These are phyloP conservation scores for Pyropia haitanensis DNA, from an alignment of 23 red algal genomes.

Conservation along the genomic window DNA sequence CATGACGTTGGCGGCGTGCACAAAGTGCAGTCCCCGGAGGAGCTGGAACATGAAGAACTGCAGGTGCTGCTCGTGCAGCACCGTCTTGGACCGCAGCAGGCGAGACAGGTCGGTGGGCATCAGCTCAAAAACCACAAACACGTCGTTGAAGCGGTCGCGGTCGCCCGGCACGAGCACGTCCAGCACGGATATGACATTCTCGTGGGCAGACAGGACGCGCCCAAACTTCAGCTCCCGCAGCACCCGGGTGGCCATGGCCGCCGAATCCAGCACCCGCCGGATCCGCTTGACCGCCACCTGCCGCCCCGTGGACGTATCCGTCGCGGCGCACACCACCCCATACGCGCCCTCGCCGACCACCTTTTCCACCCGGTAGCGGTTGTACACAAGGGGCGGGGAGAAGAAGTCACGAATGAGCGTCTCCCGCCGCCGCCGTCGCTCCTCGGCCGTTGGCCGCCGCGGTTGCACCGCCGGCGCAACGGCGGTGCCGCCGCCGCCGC, in stretches of 20 bases:
- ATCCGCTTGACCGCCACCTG: slow-evolving; percentile 89
- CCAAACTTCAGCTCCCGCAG: slow-evolving; percentile 92
- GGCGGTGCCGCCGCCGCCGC: too few relatives aligned
- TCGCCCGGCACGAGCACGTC: slow-evolving; percentile 83
- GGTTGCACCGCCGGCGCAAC: too few relatives aligned
- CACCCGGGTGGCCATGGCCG: slow-evolving; percentile 72
- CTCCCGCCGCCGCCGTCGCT: slow-evolving; percentile 44
- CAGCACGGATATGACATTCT: slow-evolving; percentile 70
- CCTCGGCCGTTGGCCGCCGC: slow-evolving; percentile 10
- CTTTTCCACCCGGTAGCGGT: slow-evolving; percentile 52
- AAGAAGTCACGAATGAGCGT: slow-evolving; percentile 52
- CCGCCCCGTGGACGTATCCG: slow-evolving; percentile 39
- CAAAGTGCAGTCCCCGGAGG: slow-evolving; percentile 72
- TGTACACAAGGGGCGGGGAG: slow-evolving; percentile 24
- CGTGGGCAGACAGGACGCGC: slow-evolving; percentile 70
- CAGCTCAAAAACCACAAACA: slow-evolving; percentile 90
- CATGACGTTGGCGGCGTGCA: slow-evolving; percentile 75
- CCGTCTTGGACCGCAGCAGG: slow-evolving; percentile 50
- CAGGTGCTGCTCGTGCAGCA: slow-evolving; percentile 29
- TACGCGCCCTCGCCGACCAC: slow-evolving; percentile 85
- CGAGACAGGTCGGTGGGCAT: slow-evolving; percentile 84
- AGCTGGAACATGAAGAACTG: slow-evolving; percentile 87
- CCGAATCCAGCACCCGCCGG: slow-evolving; percentile 40
- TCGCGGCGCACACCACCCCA: slow-evolving; percentile 74
- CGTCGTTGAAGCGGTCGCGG: slow-evolving; percentile 77